These are phyloP conservation scores for Trypanosoma rangeli DNA, from an alignment of 208 protist species.

Conservation along the genomic window DNA sequence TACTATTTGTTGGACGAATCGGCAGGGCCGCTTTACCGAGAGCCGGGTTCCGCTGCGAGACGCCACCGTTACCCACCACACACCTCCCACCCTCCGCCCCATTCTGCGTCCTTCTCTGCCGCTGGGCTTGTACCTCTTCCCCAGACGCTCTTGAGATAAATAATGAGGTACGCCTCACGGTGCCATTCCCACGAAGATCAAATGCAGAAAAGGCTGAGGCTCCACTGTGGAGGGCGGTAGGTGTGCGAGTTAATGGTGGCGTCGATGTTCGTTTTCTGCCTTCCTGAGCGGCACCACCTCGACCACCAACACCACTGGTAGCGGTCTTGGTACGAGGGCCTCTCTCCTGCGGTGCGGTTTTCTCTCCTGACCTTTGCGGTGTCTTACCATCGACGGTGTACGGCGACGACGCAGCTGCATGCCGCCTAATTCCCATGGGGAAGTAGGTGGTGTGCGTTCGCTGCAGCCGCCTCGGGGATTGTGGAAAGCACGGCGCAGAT, in stretches of 20 bases:
- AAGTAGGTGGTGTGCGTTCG: not conserved
- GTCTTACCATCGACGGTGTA: not conserved
- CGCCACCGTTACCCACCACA: not conserved
- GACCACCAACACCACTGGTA: not conserved
- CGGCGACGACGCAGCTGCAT: not conserved
- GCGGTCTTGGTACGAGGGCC: not conserved
- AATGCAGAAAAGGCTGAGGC: not conserved
- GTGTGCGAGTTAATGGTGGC: not conserved
- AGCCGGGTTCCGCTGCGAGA: not conserved
- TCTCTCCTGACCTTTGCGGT: too few species aligned
- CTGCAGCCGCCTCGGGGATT: not conserved
- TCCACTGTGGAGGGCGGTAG: not conserved
- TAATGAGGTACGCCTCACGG: not conserved
- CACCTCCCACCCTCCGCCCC: too few species aligned
- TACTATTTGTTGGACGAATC: conserved; percentile 18
- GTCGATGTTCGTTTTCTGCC: not conserved
- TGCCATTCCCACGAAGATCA: not conserved
- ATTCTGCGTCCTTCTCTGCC: not conserved
- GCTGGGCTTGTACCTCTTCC: not conserved
- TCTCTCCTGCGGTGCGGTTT: too few species aligned
- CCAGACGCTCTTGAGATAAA: not conserved
- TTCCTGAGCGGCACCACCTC: not conserved
- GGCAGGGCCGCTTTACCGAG: too few species aligned
- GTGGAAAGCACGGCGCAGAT: conserved; percentile 2
- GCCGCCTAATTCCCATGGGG: not conserved